phyloP scores from a whole-genome alignment of 2,329 filamentous ascomycete genomes.

The Coniochaeta ligniaria region DNA sequence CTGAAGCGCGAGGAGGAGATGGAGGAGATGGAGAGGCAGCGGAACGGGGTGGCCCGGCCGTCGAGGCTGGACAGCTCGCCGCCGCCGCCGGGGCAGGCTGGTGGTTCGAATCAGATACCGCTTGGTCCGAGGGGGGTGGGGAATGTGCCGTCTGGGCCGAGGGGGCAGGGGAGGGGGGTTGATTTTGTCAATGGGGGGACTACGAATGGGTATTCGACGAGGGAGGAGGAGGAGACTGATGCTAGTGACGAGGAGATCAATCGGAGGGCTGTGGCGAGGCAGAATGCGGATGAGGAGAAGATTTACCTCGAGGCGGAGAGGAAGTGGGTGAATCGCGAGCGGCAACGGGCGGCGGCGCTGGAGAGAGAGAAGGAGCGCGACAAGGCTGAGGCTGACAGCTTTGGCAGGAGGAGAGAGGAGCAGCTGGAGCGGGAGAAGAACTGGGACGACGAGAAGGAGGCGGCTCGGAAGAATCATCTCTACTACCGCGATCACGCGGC shows the following conservation, averaged over 20 bases:
- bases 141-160: conserved; percentile 64
- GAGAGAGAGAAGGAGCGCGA: conserved; percentile 80
- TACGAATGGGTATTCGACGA: conserved; percentile 52
- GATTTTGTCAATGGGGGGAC: conserved; percentile 75
- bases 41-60: conserved; percentile 56
- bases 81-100: conserved; percentile 45
- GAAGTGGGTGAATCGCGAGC: conserved; percentile 85
- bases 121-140: conserved; percentile 64
- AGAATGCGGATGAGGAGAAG: conserved; percentile 70
- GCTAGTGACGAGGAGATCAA: conserved; percentile 84
- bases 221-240: conserved; percentile 80
- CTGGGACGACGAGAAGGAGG: conserved; percentile 91
- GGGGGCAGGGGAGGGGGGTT: conserved; percentile 54
- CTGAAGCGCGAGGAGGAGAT: conserved; percentile 85
- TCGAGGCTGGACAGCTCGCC: conserved; percentile 70
- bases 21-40: conserved; percentile 74
- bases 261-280: conserved; percentile 61
- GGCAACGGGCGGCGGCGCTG: conserved; percentile 73
- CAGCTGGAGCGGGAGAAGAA: conserved; percentile 56
- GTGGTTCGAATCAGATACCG: conserved; percentile 64
- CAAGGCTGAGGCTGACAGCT: conserved; percentile 61
- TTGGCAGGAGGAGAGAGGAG: conserved; percentile 61
- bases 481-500: conserved; percentile 84
- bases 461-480: conserved; percentile 60
- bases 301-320: conserved; percentile 78